These are phyloP conservation scores for Diaporthe longicolla DNA, from an alignment of 2,329 filamentous ascomycete genomes.

Conservation along the genomic window DNA sequence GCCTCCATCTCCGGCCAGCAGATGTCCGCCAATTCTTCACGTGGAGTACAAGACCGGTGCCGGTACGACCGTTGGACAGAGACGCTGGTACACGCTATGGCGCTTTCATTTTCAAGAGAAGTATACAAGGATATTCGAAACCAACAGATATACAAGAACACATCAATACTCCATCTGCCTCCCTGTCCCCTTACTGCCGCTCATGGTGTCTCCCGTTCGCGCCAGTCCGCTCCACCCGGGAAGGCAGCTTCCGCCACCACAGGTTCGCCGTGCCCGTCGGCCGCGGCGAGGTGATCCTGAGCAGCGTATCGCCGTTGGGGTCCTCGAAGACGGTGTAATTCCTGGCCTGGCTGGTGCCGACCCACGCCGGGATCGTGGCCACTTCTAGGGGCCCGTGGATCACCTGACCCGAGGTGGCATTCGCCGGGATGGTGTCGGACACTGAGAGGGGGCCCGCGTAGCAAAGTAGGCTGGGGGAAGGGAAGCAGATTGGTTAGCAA, in stretches of 20 bases:
- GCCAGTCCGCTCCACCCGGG: background rate
- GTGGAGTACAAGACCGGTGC: too few relatives aligned
- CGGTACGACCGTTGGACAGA: background rate
- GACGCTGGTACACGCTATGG: too few relatives aligned
- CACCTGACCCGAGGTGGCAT: slow-evolving; percentile 45
- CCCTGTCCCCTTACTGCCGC: too few relatives aligned
- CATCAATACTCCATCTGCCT: background rate
- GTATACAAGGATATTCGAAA: slow-evolving; percentile 4
- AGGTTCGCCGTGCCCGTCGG: slow-evolving; percentile 21
- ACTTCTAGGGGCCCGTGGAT: slow-evolving; percentile 48
- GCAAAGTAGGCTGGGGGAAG: slow-evolving; percentile 8
- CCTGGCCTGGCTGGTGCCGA: slow-evolving; percentile 44
- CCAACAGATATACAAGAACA: slow-evolving; percentile 9
- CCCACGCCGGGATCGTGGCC: slow-evolving; percentile 48
- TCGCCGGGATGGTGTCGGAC: slow-evolving; percentile 45
- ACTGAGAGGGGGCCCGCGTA: slow-evolving; percentile 48
- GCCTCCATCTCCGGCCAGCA: too few relatives aligned
- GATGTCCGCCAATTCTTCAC: background rate
- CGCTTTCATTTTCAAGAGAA: background rate
- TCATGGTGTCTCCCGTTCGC: too few relatives aligned
- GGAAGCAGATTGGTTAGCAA: background rate
- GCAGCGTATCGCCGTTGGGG: slow-evolving; percentile 11
- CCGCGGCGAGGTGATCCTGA: slow-evolving; percentile 29
- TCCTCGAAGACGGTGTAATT: slow-evolving; percentile 45
- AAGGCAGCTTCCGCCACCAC: slow-evolving; percentile 17